These are phyloP conservation scores for Starmera amethionina DNA, from an alignment of 805 yeast genomes.

Conservation along the genomic window DNA sequence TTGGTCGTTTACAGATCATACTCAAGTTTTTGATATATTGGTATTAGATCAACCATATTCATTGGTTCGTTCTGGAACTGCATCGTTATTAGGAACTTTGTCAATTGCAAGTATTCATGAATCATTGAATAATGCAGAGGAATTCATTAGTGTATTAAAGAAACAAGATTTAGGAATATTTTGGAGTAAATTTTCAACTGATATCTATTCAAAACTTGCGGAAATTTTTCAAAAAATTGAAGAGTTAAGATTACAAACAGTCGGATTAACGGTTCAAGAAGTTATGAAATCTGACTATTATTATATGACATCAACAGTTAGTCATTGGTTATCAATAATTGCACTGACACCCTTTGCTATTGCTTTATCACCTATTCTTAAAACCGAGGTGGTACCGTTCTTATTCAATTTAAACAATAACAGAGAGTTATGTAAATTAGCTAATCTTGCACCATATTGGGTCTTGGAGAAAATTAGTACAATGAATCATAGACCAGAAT, in stretches of 20 bases:
- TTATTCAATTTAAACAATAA: conserved; percentile 51
- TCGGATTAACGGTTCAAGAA: conserved; percentile 39
- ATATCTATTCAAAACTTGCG: conserved; percentile 28
- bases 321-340: conserved; percentile 47
- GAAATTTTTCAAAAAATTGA: conserved; percentile 35
- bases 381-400: conserved; percentile 54
- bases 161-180: conserved; percentile 25
- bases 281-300: conserved; percentile 50
- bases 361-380: conserved; percentile 41
- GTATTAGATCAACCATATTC: conserved; percentile 56
- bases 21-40: conserved; percentile 30
- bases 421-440: conserved; percentile 74
- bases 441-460: conserved; percentile 44
- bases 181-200: conserved; percentile 20
- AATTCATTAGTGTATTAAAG: conserved; percentile 29
- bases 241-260: conserved; percentile 23
- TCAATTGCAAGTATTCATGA: conserved; percentile 33
- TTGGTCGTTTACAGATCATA: conserved; percentile 47
- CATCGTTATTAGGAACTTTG: conserved; percentile 36
- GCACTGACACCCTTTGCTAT: conserved; percentile 39
- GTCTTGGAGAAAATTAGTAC: conserved; percentile 37
- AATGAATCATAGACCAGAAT: conserved; percentile 31
- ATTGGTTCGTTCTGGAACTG: conserved; percentile 60
- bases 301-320: conserved; percentile 53
- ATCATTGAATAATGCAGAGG: conserved; percentile 26